phyloP scores from a whole-genome alignment of 164 flowering plant species.

The Dillenia turbinata region DNA sequence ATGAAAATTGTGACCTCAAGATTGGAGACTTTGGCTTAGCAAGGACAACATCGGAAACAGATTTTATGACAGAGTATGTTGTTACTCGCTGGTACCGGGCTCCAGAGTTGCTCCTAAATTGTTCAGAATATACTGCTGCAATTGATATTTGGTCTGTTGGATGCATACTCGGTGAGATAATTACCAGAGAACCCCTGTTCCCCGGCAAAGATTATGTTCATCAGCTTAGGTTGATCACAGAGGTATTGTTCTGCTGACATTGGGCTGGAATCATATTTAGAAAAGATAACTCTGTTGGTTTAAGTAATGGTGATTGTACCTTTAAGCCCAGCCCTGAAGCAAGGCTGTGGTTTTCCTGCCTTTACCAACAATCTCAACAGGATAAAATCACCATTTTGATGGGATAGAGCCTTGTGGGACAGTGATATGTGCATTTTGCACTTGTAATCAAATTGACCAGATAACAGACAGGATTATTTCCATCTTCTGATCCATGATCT shows the following conservation, averaged over 20 bases:
- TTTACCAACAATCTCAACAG: too few relatives aligned
- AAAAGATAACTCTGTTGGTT: too few relatives aligned
- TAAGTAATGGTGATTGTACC: too few relatives aligned
- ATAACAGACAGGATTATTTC: too few relatives aligned
- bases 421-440: too few relatives aligned
- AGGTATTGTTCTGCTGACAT: constrained; percentile 37
- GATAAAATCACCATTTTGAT: too few relatives aligned
- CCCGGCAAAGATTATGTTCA: constrained; percentile 93
- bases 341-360: too few relatives aligned
- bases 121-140: constrained; percentile 94
- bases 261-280: too few relatives aligned
- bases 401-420: too few relatives aligned
- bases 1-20: constrained; percentile 93
- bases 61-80: constrained; percentile 98
- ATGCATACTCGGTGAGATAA: constrained; percentile 86
- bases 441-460: too few relatives aligned
- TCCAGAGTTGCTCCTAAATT: constrained; percentile 92
- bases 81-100: constrained; percentile 99
- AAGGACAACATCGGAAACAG: constrained; percentile 94
- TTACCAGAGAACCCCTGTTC: constrained; percentile 74
- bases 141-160: constrained; percentile 98
- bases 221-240: constrained; percentile 82
- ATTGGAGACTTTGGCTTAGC: constrained; percentile 97
- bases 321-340: too few relatives aligned
- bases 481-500: too few relatives aligned